A percentile compares a stretch with the other conserved stretches of the same genome.
Evolutionary conservation across 208 protist species (phyloP).

Genomic region (Acanthamoeba lenticulata): DNA sequence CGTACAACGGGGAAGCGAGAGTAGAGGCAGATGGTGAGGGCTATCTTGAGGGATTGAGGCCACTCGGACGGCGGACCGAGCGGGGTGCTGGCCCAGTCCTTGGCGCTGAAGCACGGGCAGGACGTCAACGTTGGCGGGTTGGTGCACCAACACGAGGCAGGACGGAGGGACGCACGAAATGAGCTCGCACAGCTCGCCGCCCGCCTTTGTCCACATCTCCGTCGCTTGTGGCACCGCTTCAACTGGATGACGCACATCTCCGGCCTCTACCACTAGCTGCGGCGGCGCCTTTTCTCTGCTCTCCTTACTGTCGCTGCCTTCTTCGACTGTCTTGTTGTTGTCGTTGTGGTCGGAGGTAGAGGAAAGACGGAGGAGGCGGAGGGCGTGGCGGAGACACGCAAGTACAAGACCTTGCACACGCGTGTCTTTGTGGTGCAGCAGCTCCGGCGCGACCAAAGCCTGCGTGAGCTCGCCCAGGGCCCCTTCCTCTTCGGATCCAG

Average conservation of each 20-base stretch:
- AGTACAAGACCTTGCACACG: neutral
- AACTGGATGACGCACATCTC: neutral
- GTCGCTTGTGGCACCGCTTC: neutral
- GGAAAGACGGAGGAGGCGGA: neutral
- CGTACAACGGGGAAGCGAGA: constrained; percentile 12
- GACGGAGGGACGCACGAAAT: neutral
- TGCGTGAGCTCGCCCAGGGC: neutral
- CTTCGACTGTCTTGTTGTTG: neutral
- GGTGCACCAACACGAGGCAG: too few species aligned
- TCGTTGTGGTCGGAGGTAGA: neutral
- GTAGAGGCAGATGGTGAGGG: neutral
- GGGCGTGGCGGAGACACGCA: neutral
- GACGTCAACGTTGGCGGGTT: neutral
- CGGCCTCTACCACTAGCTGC: too few species aligned
- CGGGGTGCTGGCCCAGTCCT: constrained; percentile 1
- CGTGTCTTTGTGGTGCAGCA: neutral
- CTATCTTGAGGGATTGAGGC: neutral
- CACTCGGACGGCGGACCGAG: neutral
- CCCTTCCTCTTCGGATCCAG: neutral
- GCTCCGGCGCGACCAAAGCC: neutral
- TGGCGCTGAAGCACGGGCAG: neutral
- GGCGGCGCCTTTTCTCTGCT: too few species aligned
- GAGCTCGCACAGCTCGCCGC: neutral
- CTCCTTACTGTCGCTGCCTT: neutral
- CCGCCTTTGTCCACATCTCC: neutral